Percentiles rank a stretch among this genome's conserved stretches.
Evolutionary conservation across 2,329 filamentous ascomycete species (phyloP).

Genomic region (Cyanodermella asteris): DNA sequence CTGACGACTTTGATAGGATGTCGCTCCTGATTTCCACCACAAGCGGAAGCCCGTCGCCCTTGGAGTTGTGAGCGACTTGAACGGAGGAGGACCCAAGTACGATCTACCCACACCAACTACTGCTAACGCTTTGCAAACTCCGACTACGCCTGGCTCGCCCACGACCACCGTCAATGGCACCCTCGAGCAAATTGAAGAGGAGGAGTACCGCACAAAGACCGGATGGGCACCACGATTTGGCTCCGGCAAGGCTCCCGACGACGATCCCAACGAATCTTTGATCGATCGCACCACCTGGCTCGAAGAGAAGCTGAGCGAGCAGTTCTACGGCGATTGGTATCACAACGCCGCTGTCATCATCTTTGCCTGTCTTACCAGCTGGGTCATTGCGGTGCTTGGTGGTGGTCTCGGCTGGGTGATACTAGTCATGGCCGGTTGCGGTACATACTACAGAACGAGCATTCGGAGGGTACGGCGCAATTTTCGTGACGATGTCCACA

Average conservation of each 20-base stretch:
- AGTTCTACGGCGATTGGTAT: conserved; percentile 94
- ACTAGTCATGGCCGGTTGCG: conserved; percentile 75
- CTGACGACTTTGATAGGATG: conserved; percentile 23
- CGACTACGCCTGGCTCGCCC: conserved; percentile 28
- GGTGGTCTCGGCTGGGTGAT: conserved; percentile 87
- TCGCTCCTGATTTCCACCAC: conserved; percentile 43
- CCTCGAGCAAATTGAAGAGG: conserved; percentile 33
- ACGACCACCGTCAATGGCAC: conserved; percentile 25
- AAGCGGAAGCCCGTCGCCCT: conserved; percentile 18
- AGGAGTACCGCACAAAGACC: conserved; percentile 34
- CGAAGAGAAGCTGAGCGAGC: conserved; percentile 65
- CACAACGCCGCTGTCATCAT: conserved; percentile 89
- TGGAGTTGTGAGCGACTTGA: conserved; percentile 53
- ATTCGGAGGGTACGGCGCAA: conserved; percentile 83
- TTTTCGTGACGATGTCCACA: conserved; percentile 79
- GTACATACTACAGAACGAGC: conserved; percentile 92
- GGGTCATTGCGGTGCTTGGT: conserved; percentile 72
- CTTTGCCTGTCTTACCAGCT: conserved; percentile 77
- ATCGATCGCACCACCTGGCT: conserved; percentile 76
- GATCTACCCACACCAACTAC: conserved; percentile 58
- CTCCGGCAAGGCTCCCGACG: conserved; percentile 29
- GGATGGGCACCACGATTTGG: conserved; percentile 84
- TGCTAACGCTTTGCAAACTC: conserved; percentile 36
- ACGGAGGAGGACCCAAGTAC: conserved; percentile 45
- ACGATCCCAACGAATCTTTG: conserved; percentile 38